These are phyloP conservation scores for Thraustochytrium striatum DNA, from an alignment of 352 stramenopile genomes.

Conservation along the genomic window DNA sequence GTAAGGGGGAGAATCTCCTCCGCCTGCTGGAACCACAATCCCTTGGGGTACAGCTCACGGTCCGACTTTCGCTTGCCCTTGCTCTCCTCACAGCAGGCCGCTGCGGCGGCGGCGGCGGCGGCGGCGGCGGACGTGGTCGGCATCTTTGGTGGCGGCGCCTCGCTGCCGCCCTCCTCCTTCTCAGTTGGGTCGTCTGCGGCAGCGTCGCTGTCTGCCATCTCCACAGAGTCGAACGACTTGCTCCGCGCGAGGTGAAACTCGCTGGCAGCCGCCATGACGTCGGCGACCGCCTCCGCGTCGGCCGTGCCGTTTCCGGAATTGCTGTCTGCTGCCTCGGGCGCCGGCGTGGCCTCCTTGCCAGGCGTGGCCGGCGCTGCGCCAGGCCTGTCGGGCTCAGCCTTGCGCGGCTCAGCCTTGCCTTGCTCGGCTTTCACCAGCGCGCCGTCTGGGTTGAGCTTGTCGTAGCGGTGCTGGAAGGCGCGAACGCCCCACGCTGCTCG, in stretches of 20 bases:
- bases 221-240: too few relatives aligned
- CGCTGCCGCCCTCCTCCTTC: too few relatives aligned
- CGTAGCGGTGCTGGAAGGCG: slow-evolving; percentile 44
- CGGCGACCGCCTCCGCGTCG: background rate
- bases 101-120: too few relatives aligned
- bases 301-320: background rate
- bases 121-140: too few relatives aligned
- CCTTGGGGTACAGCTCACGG: slow-evolving; percentile 39
- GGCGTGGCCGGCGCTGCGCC: too few relatives aligned
- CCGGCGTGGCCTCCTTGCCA: background rate
- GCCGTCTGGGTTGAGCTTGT: background rate
- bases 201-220: too few relatives aligned
- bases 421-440: background rate
- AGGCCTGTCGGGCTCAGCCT: background rate
- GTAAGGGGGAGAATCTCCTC: background rate
- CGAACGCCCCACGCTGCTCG: background rate
- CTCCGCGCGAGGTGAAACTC: too few relatives aligned
- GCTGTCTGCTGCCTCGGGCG: background rate
- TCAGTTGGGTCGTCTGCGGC: too few relatives aligned
- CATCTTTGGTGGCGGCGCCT: too few relatives aligned
- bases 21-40: slow-evolving; percentile 3
- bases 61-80: too few relatives aligned
- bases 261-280: background rate
- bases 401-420: background rate
- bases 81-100: too few relatives aligned